phyloP scores from a whole-genome alignment of 1,139 yeast species.

The Candida labiduridarum region DNA sequence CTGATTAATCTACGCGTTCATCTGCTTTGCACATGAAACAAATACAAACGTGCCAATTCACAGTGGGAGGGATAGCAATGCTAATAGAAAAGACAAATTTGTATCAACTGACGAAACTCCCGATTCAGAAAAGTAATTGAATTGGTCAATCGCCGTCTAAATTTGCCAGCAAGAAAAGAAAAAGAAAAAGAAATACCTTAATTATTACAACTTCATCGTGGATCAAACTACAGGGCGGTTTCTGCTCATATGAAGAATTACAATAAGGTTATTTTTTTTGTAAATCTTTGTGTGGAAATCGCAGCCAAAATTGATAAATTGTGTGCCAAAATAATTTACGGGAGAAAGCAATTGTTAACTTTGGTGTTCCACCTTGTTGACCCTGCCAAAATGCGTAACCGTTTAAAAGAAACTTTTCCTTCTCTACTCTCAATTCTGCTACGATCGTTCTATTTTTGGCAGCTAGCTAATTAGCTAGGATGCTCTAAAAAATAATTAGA shows the following conservation, averaged over 20 bases:
- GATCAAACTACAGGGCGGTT: neutral
- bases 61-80: no score
- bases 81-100: neutral
- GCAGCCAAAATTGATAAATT: no score
- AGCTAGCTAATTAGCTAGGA: neutral
- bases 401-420: neutral
- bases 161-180: neutral
- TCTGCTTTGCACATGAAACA: no score
- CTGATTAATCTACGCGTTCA: neutral
- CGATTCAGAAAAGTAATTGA: constrained; percentile 2
- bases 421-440: neutral
- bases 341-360: neutral
- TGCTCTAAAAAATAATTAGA: neutral
- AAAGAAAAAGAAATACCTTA: neutral
- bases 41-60: no score
- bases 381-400: neutral
- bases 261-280: neutral
- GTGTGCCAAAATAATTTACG: neutral
- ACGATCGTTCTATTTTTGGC: constrained; percentile 1
- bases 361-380: neutral
- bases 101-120: neutral
- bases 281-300: neutral
- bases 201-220: neutral
- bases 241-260: neutral
- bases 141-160: neutral